A percentile compares a stretch with the other conserved stretches of the same genome.
Evolutionary conservation across 352 stramenopile genomes (phyloP).

Genomic region (Phytopythium kandeliae): DNA sequence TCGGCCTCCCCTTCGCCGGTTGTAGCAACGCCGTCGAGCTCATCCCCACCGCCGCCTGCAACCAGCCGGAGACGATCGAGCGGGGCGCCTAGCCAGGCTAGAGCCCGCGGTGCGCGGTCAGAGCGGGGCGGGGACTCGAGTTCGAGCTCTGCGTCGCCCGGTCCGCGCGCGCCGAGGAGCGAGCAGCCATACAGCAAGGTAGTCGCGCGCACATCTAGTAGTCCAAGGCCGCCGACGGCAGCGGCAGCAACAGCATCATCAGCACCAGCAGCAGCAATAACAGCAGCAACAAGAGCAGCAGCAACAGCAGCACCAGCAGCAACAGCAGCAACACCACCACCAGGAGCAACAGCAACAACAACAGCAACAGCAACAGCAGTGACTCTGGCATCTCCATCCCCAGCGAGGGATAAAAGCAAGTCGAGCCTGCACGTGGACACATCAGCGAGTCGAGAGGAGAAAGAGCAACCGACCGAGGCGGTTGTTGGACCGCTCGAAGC

Average conservation of each 20-base stretch:
- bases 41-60: conserved; percentile 2
- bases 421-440: conserved; percentile 51
- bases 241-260: no score
- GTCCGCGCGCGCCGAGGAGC: background rate
- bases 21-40: conserved; percentile 1
- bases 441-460: conserved; percentile 17
- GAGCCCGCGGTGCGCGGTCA: background rate
- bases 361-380: conserved; percentile 3
- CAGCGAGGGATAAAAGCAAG: conserved; percentile 14
- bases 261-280: no score
- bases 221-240: conserved; percentile 1
- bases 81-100: background rate
- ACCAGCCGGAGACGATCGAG: conserved; percentile 1
- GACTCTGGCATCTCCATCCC: background rate
- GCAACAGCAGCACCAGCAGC: no score
- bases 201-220: conserved; percentile 26
- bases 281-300: no score
- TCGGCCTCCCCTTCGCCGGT: background rate
- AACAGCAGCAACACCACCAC: no score
- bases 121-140: background rate
- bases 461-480: conserved; percentile 14
- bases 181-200: conserved; percentile 52
- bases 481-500: conserved; percentile 61
- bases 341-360: no score
- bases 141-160: conserved; percentile 1